Evolutionary conservation across 23 red algal species (phyloP).

Genomic region (Cyanidioschyzon merolae): DNA sequence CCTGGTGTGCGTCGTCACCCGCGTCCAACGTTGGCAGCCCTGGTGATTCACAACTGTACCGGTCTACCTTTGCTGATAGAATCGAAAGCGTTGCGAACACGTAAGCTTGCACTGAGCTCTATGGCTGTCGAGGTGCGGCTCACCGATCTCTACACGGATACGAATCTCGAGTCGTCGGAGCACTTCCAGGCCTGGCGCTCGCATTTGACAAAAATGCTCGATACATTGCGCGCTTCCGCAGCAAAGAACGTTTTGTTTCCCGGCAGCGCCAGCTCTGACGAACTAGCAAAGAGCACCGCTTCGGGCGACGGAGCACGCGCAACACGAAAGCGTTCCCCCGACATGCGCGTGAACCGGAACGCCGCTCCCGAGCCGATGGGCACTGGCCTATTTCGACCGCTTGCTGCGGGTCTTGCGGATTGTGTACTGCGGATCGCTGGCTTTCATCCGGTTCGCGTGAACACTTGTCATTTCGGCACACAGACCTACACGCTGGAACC

Average conservation of each 20-base stretch:
- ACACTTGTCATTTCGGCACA: not conserved
- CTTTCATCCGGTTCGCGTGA: not conserved
- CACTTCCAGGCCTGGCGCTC: constrained; percentile 18
- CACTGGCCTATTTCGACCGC: not conserved
- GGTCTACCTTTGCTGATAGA: constrained; percentile 51
- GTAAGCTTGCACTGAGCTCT: constrained; percentile 26
- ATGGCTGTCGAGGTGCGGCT: constrained; percentile 48
- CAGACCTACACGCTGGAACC: not conserved
- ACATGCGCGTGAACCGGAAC: no score
- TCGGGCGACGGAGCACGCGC: no score
- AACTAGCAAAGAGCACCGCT: no score
- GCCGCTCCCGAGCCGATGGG: not conserved
- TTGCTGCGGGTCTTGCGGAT: not conserved
- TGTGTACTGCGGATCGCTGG: not conserved
- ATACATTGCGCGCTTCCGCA: constrained; percentile 20
- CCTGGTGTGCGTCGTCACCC: not conserved
- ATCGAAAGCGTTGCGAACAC: constrained; percentile 22
- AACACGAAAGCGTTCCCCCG: not conserved
- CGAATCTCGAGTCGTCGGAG: constrained; percentile 33
- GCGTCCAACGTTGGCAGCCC: constrained; percentile 75
- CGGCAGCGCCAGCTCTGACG: not conserved
- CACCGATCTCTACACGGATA: not conserved
- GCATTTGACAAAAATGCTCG: constrained; percentile 13
- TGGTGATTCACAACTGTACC: constrained; percentile 61
- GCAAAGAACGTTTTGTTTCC: not conserved